These are phyloP conservation scores for Forsythia viridissima DNA, from an alignment of 257 asterid genomes.

Conservation along the genomic window DNA sequence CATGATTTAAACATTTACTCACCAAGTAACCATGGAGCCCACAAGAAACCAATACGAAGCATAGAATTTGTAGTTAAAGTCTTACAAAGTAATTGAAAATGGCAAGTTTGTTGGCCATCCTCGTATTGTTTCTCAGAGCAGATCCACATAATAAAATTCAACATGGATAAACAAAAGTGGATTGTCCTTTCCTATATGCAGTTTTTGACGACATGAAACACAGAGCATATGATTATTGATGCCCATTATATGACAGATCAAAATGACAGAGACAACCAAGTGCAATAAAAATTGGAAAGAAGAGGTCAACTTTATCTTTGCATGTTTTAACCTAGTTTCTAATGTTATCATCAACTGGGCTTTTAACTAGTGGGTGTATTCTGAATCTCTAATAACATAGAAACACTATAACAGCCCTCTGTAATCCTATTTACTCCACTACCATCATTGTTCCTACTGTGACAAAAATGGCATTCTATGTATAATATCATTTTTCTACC, in stretches of 20 bases:
- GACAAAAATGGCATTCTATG: not conserved
- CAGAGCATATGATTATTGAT: not conserved
- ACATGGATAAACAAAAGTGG: not conserved
- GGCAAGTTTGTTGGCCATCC: not conserved
- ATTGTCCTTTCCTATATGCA: not conserved
- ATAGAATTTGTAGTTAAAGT: not conserved
- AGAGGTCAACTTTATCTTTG: no score
- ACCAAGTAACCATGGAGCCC: not conserved
- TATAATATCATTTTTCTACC: not conserved
- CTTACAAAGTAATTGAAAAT: not conserved
- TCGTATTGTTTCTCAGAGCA: not conserved
- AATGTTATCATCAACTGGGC: not conserved
- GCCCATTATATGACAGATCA: not conserved
- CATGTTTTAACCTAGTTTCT: not conserved
- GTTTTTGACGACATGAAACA: not conserved
- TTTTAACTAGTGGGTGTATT: no score
- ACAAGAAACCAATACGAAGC: not conserved
- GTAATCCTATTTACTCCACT: not conserved
- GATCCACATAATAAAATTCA: not conserved
- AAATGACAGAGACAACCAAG: not conserved
- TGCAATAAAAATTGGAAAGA: not conserved
- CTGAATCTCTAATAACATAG: no score
- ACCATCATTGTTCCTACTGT: not conserved
- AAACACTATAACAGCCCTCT: not conserved
- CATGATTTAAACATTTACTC: not conserved